These are phyloP conservation scores for Brachypodium distachyon DNA, from an alignment of 202 grass and related monocot genomes.

Conservation along the genomic window DNA sequence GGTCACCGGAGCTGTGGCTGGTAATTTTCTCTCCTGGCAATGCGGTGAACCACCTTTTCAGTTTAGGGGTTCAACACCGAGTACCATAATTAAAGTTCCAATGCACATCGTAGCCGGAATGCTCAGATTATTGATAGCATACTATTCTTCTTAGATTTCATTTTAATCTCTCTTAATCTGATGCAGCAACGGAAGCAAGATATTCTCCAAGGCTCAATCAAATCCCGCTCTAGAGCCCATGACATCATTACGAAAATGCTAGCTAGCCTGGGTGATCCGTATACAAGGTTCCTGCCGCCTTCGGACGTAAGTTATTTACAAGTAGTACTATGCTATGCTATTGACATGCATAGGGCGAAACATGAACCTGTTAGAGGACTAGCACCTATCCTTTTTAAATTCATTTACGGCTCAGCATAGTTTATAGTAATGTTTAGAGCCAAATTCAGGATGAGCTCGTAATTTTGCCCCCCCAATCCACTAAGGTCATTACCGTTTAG, in stretches of 20 bases:
- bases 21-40: slow-evolving; percentile 8
- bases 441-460: background rate
- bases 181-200: slow-evolving; percentile 74
- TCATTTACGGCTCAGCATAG: background rate
- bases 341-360: background rate
- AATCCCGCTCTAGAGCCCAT: slow-evolving; percentile 77
- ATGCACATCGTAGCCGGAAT: background rate
- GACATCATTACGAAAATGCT: slow-evolving; percentile 81
- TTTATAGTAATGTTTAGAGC: background rate
- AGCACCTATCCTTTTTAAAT: background rate
- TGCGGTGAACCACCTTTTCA: background rate
- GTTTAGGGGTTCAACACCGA: background rate
- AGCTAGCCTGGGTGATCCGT: slow-evolving; percentile 76
- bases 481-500: background rate
- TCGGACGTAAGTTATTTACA: slow-evolving; percentile 52
- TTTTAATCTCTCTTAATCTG: background rate
- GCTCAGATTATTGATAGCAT: background rate
- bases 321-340: background rate
- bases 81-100: background rate
- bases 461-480: background rate
- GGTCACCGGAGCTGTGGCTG: slow-evolving; percentile 76
- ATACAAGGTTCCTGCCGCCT: slow-evolving; percentile 82
- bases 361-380: background rate
- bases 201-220: slow-evolving; percentile 57
- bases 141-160: background rate